Percentiles rank a stretch among this genome's conserved stretches.
phyloP scores from a whole-genome alignment of 2,329 filamentous ascomycete genomes.

The Leptographium galeiforme region DNA sequence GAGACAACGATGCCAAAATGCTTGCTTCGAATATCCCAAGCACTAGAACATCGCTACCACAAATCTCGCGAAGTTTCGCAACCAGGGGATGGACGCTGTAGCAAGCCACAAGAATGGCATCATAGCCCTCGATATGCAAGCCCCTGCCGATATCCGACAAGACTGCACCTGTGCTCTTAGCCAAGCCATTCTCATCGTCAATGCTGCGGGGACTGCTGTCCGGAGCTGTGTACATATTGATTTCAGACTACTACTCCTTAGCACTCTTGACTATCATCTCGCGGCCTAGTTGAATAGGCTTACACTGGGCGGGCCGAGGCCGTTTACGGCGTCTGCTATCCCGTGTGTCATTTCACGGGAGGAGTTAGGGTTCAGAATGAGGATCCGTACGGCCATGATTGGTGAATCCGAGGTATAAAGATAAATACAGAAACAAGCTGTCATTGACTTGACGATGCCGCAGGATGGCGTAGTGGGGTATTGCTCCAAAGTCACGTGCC shows the following conservation, averaged over 20 bases:
- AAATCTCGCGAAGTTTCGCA: conserved; percentile 30
- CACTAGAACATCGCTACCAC: conserved; percentile 32
- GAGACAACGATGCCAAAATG: conserved; percentile 49
- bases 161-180: conserved; percentile 48
- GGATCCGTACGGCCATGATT: conserved; percentile 29
- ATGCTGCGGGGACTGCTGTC: conserved; percentile 56
- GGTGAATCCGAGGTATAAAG: not conserved
- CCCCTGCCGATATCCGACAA: conserved; percentile 35
- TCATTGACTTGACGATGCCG: not conserved
- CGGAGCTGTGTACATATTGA: conserved; percentile 55
- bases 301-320: conserved; percentile 26
- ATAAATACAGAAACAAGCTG: not conserved
- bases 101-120: conserved; percentile 78
- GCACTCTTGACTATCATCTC: not conserved
- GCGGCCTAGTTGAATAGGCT: conserved; percentile 1
- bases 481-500: not conserved
- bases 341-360: conserved; percentile 58
- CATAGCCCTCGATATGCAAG: conserved; percentile 32
- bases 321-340: conserved; percentile 36
- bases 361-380: conserved; percentile 72
- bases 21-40: conserved; percentile 84
- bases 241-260: conserved; percentile 27
- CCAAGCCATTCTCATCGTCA: conserved; percentile 58
- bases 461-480: not conserved
- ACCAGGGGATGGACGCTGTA: conserved; percentile 79